Percentiles rank a stretch among this genome's conserved stretches.
Conservation (phyloP, 257 asterid species). For the Solanum habrochaites region DNA sequence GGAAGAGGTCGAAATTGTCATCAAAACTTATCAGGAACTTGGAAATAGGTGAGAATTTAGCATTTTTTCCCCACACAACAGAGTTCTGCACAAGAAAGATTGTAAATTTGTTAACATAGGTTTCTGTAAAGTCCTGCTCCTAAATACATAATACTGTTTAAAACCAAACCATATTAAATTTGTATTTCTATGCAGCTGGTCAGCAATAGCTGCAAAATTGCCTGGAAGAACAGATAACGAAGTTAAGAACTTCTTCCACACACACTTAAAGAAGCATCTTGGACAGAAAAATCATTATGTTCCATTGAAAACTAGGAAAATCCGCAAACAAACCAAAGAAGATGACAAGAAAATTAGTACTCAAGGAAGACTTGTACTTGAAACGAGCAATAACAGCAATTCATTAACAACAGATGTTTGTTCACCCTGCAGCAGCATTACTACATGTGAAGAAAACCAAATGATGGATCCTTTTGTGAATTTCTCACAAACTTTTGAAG, state of each 20-base stretch:
- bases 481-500: background rate
- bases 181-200: background rate
- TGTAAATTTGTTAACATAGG: background rate
- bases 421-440: background rate
- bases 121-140: background rate
- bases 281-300: background rate
- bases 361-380: background rate
- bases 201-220: background rate
- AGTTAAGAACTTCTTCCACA: conserved; percentile 4
- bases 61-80: background rate
- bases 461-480: background rate
- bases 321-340: background rate
- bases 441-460: background rate
- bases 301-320: background rate
- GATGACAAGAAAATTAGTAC: background rate
- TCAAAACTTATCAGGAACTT: background rate
- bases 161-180: background rate
- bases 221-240: conserved; percentile 7
- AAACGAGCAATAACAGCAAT: background rate
- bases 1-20: background rate
- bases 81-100: background rate
- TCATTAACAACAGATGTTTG: background rate
- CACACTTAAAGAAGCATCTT: background rate
- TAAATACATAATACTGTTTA: background rate
- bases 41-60: background rate